These are phyloP conservation scores for Phytopythium vexans DNA, from an alignment of 352 stramenopile species.

Conservation along the genomic window DNA sequence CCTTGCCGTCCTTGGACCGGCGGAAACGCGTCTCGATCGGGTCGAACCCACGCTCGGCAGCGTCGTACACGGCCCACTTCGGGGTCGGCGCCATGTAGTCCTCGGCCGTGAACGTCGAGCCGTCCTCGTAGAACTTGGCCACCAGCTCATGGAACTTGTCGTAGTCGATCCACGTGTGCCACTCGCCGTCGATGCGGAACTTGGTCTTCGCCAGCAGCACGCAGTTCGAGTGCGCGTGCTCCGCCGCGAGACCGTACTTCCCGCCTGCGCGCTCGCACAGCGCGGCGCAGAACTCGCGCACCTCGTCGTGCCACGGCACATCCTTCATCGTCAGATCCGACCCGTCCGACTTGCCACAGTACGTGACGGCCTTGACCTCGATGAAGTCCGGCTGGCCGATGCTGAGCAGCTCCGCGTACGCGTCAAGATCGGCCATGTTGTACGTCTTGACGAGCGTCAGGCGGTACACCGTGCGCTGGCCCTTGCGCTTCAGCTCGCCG, in stretches of 20 bases:
- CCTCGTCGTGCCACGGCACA: slow-evolving; percentile 97
- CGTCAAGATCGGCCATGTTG: slow-evolving; percentile 96
- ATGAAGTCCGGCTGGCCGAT: slow-evolving; percentile 92
- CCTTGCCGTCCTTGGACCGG: slow-evolving; percentile 83
- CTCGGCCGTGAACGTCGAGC: slow-evolving; percentile 85
- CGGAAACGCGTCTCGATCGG: slow-evolving; percentile 92
- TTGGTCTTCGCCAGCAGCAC: slow-evolving; percentile 93
- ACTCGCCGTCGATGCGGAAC: slow-evolving; percentile 88
- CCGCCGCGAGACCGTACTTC: slow-evolving; percentile 92
- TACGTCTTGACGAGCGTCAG: slow-evolving; percentile 98
- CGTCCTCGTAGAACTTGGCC: slow-evolving; percentile 75
- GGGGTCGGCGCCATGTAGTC: slow-evolving; percentile 95
- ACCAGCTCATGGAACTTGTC: slow-evolving; percentile 94
- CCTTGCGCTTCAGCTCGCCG: slow-evolving; percentile 91
- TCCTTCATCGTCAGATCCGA: slow-evolving; percentile 98
- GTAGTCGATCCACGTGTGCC: slow-evolving; percentile 99
- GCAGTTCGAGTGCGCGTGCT: slow-evolving; percentile 96
- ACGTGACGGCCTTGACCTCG: slow-evolving; percentile 98
- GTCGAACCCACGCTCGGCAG: slow-evolving; percentile 96
- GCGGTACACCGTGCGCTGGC: slow-evolving; percentile 95
- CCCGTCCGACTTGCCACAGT: slow-evolving; percentile 97
- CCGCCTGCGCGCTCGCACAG: slow-evolving; percentile 73
- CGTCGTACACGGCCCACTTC: slow-evolving; percentile 95
- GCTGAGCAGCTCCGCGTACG: slow-evolving; percentile 93
- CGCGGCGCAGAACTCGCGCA: slow-evolving; percentile 90